Conservation (phyloP, 208 protist genomes). For the Leishmania gerbilli region DNA sequence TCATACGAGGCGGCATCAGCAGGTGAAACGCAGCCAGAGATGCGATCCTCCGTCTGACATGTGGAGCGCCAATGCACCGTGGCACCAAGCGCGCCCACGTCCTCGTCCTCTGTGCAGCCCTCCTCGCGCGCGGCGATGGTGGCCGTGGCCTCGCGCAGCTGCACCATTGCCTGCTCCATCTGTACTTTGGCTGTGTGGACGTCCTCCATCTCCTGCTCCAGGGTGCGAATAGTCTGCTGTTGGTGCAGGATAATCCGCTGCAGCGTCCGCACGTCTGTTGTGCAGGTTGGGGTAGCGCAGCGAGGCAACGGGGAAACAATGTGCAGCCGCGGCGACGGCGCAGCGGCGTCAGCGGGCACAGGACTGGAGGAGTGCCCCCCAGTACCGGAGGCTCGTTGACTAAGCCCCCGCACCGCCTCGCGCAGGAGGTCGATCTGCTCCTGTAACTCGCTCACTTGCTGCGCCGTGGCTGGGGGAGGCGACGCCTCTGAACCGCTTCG, state of each 20-base stretch:
- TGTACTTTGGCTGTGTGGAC: slow-evolving; percentile 22
- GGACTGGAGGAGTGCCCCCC: slow-evolving; percentile 14
- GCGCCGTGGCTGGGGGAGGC: slow-evolving; percentile 8
- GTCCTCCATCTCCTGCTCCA: slow-evolving; percentile 44
- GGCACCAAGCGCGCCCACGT: slow-evolving; percentile 10
- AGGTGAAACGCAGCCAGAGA: neutral
- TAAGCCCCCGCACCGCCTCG: slow-evolving; percentile 47
- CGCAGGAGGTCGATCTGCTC: slow-evolving; percentile 36
- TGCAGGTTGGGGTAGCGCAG: slow-evolving; percentile 34
- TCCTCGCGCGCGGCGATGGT: neutral
- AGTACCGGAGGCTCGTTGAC: slow-evolving; percentile 27
- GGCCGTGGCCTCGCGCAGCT: slow-evolving; percentile 21
- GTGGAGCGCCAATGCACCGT: slow-evolving; percentile 32
- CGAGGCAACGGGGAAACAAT: slow-evolving; percentile 25
- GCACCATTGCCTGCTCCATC: slow-evolving; percentile 27
- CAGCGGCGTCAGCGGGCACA: slow-evolving; percentile 6
- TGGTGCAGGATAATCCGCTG: slow-evolving; percentile 48
- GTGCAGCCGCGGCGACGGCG: slow-evolving; percentile 1
- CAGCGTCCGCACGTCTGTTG: slow-evolving; percentile 37
- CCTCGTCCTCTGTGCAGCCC: slow-evolving; percentile 15
- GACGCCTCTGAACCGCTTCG: slow-evolving; percentile 1
- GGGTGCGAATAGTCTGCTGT: slow-evolving; percentile 42
- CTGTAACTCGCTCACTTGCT: slow-evolving; percentile 27
- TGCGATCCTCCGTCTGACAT: slow-evolving; percentile 21
- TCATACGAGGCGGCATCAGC: neutral